Percentiles rank a stretch among this genome's conserved stretches.
These are phyloP conservation scores for Luffa aegyptiaca DNA, from an alignment of 306 rosid species.

Conservation along the genomic window DNA sequence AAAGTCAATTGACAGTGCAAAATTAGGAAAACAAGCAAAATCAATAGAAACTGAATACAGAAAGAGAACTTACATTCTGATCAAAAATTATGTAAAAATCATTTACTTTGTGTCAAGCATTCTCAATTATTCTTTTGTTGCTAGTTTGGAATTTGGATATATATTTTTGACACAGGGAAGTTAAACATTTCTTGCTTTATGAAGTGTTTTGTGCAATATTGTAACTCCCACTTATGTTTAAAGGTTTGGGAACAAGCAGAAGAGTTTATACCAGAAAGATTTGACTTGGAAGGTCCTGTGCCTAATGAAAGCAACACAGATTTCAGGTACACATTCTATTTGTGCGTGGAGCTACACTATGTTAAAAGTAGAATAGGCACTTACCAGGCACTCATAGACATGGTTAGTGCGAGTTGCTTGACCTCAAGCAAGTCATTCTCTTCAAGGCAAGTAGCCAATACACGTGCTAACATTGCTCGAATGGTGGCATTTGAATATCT, in stretches of 20 bases:
- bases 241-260: conserved; percentile 96
- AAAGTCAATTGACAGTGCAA: neutral
- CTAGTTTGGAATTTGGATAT: neutral
- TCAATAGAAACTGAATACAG: neutral
- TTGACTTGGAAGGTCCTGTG: conserved; percentile 65
- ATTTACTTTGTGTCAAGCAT: neutral
- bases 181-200: neutral
- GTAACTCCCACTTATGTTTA: conserved; percentile 19
- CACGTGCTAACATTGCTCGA: neutral
- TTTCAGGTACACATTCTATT: conserved; percentile 42
- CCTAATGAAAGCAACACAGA: conserved; percentile 89
- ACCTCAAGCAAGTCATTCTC: neutral
- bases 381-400: neutral
- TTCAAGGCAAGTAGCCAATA: neutral
- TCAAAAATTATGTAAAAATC: neutral
- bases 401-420: neutral
- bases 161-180: neutral
- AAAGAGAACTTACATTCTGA: neutral
- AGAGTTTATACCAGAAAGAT: conserved; percentile 84
- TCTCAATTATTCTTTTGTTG: neutral
- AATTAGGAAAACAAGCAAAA: neutral
- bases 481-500: neutral
- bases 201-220: conserved; percentile 1
- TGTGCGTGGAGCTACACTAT: neutral
- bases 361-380: neutral